Percentiles rank a stretch among this genome's conserved stretches.
phyloP scores from a whole-genome alignment of 2,329 filamentous ascomycete genomes.

The Xylariaceae sp. region DNA sequence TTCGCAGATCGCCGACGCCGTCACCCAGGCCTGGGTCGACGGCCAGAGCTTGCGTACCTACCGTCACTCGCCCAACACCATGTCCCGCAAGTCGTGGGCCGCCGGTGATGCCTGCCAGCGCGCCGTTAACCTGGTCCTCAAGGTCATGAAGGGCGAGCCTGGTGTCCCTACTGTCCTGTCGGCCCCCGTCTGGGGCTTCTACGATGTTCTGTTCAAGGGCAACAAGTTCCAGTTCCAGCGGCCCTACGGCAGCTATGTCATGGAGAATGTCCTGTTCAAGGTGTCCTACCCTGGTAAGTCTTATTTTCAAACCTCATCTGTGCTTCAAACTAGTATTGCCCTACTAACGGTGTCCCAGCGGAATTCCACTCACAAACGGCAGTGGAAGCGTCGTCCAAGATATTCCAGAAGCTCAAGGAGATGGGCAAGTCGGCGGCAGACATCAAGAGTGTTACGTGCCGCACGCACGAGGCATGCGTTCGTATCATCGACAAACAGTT shows the following conservation, averaged over 20 bases:
- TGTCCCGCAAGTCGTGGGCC: conserved; percentile 99
- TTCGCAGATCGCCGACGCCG: conserved; percentile 90
- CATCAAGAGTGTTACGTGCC: conserved; percentile 91
- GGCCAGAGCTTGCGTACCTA: conserved; percentile 96
- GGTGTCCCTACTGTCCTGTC: conserved; percentile 93
- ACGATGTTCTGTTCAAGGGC: conserved; percentile 96
- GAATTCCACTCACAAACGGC: conserved; percentile 99
- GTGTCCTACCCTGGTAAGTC: conserved; percentile 88
- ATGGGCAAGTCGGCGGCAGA: conserved; percentile 91
- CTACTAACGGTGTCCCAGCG: conserved; percentile 53
- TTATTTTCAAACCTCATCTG: conserved; percentile 42
- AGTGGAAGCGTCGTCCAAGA: conserved; percentile 89
- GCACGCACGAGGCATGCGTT: conserved; percentile 97
- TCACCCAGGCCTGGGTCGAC: conserved; percentile 97
- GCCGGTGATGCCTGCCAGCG: conserved; percentile 97
- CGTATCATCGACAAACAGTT: conserved; percentile 99
- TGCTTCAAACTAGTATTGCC: no score
- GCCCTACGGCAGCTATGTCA: conserved; percentile 96
- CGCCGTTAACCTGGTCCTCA: conserved; percentile 88
- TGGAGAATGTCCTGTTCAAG: conserved; percentile 99
- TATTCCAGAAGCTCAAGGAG: conserved; percentile 81
- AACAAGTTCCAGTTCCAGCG: conserved; percentile 97
- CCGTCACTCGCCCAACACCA: conserved; percentile 97
- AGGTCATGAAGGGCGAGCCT: conserved; percentile 89
- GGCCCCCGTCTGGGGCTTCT: conserved; percentile 95